Evolutionary conservation across 768 basidiomycete genomes (phyloP).

Genomic region (Krasilnikovozyma curviuscula): DNA sequence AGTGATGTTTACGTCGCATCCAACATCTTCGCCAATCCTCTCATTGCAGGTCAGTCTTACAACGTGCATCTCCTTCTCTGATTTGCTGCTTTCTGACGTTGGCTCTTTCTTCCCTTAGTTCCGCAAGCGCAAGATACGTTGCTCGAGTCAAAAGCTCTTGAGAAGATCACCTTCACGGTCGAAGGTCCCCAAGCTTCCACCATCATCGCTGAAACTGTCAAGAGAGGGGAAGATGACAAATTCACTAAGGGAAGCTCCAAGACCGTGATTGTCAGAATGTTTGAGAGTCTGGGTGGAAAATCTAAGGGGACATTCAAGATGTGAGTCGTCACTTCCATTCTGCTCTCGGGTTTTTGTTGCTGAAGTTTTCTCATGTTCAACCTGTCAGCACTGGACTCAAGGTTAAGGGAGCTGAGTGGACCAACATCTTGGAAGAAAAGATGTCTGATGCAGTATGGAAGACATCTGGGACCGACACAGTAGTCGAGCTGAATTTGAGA

Average conservation of each 20-base stretch:
- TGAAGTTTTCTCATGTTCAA: too few species aligned
- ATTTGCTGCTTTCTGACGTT: constrained; percentile 57
- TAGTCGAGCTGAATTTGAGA: constrained; percentile 49
- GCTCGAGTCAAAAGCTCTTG: too few species aligned
- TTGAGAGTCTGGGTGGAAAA: constrained; percentile 84
- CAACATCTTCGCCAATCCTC: too few species aligned
- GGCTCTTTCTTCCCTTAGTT: too few species aligned
- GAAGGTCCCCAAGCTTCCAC: constrained; percentile 56
- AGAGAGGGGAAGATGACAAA: constrained; percentile 24
- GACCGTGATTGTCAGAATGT: constrained; percentile 64
- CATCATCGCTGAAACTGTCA: constrained; percentile 81
- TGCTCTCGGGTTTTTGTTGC: neutral
- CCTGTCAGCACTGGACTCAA: constrained; percentile 28
- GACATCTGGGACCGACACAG: constrained; percentile 8
- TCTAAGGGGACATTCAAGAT: constrained; percentile 46
- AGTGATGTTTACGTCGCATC: constrained; percentile 25
- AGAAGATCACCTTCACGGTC: constrained; percentile 50
- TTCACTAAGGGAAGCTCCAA: too few species aligned
- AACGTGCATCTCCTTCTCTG: constrained; percentile 47
- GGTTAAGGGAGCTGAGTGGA: constrained; percentile 43
- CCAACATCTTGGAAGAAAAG: constrained; percentile 67
- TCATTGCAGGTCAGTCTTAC: too few species aligned
- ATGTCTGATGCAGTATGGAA: constrained; percentile 2
- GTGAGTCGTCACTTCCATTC: constrained; percentile 21
- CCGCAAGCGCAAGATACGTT: too few species aligned